Evolutionary conservation across 202 grass and related monocot species (phyloP).

Genomic region (Panicum virgatum): DNA sequence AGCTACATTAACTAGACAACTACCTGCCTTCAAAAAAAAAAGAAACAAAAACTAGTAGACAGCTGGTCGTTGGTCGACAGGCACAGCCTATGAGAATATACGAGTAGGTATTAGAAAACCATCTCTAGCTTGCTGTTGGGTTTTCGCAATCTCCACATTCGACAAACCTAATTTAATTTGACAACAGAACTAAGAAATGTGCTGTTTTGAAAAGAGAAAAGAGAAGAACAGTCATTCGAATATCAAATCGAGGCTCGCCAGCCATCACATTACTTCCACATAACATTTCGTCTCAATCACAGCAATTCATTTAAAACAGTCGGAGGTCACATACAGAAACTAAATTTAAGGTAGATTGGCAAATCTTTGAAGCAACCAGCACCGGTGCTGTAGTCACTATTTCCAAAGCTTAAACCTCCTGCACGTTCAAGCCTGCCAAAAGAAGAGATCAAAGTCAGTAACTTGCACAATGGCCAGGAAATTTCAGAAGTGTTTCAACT

Average conservation of each 20-base stretch:
- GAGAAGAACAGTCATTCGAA: not conserved
- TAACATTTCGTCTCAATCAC: not conserved
- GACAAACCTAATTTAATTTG: not conserved
- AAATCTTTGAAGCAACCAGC: not conserved
- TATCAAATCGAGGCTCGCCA: not conserved
- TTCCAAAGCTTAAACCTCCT: conserved; percentile 8
- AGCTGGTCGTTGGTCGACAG: too few relatives aligned
- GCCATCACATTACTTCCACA: not conserved
- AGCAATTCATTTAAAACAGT: not conserved
- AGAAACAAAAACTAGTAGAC: too few relatives aligned
- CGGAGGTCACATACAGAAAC: not conserved
- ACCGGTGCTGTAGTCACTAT: not conserved
- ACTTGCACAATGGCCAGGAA: not conserved
- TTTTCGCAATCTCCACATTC: not conserved
- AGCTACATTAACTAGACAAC: too few relatives aligned
- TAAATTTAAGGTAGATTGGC: not conserved
- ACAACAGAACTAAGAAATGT: not conserved
- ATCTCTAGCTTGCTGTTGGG: not conserved
- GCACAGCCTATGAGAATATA: not conserved
- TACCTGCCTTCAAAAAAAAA: too few relatives aligned
- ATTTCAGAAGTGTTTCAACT: not conserved
- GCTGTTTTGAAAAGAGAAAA: too few relatives aligned
- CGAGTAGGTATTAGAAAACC: not conserved
- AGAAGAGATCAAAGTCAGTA: not conserved
- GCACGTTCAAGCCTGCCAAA: conserved; percentile 13